Evolutionary conservation across 805 yeast species (phyloP), one percentile per base, ranked within the genome.

Genomic region (Myxozyma neotropica): DNA sequence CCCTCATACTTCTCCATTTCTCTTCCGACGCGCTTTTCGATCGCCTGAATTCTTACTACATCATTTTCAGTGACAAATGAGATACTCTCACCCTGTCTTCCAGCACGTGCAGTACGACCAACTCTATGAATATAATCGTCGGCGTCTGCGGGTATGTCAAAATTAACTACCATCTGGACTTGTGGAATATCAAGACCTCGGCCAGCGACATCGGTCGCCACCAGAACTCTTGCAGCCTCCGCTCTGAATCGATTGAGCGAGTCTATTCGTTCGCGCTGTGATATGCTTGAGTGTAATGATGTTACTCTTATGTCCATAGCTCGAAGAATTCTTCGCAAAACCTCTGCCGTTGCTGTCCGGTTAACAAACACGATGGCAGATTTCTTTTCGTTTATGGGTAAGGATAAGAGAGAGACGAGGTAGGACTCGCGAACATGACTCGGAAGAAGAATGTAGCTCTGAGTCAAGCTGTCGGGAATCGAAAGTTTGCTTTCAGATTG

Each of bases 51-150:
- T 68, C 98, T 80, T 26, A 79, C 80, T 13, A 94, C 85, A 71
- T 93, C 99, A 59, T 87, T 83, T 68, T 92, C 96, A 0, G 96
- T 83, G 3, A 94, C 87, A 59, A 94, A 80, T 13, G 94, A 83
- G 0, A 94, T 77, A 5, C 96, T 82, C 64, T 84, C 89, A 75
- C 99, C 99, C 52, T 77, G 75, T 68, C 96, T 81, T 1, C 98
- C 98, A 1, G 98, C 98, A 81, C 99, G 88, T 8, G 98, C 99
- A 12, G 99, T 93, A 83, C 99, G 89, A 77, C 99, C 99, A 10
- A 93, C 96, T 73, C 99, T 80, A 75, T 94, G 99, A 55, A 94
- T 91, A 69, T 89, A 94, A 64, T 94, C 97, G 70, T 94, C 97
- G 2, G 98, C 89, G 70, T 94, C 97, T 0, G 94, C 91, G 4